These are phyloP conservation scores for Alternaria postmessia DNA, from an alignment of 2,329 filamentous ascomycete species.

Conservation along the genomic window DNA sequence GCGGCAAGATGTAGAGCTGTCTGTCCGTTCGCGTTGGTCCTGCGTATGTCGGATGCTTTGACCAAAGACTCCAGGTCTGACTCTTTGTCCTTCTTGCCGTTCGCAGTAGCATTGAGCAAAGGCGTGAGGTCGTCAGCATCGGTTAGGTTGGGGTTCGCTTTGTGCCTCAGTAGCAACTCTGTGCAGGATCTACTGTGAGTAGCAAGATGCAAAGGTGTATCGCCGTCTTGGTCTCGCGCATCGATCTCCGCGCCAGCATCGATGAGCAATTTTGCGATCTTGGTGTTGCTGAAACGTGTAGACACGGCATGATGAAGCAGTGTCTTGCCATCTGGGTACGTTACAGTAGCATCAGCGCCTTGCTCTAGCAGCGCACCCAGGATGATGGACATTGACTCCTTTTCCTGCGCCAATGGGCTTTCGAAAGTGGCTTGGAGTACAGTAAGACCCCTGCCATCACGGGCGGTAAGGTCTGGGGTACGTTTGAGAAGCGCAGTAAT, in stretches of 20 bases:
- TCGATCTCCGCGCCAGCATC: conserved; percentile 33
- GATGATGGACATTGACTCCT: conserved; percentile 30
- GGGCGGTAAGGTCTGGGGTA: conserved; percentile 36
- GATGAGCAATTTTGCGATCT: conserved; percentile 34
- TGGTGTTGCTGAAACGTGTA: conserved; percentile 22
- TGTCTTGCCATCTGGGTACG: conserved; percentile 40
- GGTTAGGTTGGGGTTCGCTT: conserved; percentile 25
- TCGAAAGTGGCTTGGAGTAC: conserved; percentile 40
- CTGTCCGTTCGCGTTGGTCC: conserved; percentile 22
- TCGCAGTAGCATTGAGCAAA: conserved; percentile 26
- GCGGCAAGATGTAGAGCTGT: conserved; percentile 43
- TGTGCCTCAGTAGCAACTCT: conserved; percentile 35
- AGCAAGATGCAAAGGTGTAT: conserved; percentile 40
- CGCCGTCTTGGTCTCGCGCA: conserved; percentile 32
- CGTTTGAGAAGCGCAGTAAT: conserved; percentile 40
- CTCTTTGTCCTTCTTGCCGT: conserved; percentile 24
- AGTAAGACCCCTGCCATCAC: conserved; percentile 31
- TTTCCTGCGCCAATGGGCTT: conserved; percentile 33
- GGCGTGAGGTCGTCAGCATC: conserved; percentile 35
- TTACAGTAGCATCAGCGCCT: conserved; percentile 31
- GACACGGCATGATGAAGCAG: conserved; percentile 41
- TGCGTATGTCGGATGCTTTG: conserved; percentile 33
- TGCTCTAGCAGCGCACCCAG: conserved; percentile 36
- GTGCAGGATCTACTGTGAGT: conserved; percentile 32
- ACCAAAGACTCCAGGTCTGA: conserved; percentile 36